Evolutionary conservation across 129 eudicot species (phyloP), one percentile per base, ranked within the genome.

Genomic region (Pseudognaphalium luteoalbum): DNA sequence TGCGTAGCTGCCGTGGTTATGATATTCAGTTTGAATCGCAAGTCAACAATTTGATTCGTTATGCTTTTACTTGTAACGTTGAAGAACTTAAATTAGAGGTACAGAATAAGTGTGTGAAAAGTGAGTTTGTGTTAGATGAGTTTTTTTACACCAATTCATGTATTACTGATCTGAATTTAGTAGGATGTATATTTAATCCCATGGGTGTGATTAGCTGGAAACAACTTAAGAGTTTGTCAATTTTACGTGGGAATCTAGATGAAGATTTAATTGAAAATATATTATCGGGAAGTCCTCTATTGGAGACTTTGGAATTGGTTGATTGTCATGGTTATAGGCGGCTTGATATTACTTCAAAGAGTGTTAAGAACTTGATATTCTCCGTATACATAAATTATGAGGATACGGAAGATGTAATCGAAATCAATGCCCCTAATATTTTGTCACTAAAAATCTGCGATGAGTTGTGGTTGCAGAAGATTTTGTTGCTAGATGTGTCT

Each of bases 301-400:
- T 78, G 71, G 76, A 78, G 4, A 78, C 76, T 4, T 22, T 70
- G 71, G 64, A 10, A 9, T 71, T 78, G 54, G 41, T 28, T 0
- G 1, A 21, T 60, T 78, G 82, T 29, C 22, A 1, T 25, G 66
- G 66, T 9, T 60, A 21, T 60, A 21, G 14, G 34, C 71, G 52
- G 57, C 54, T 78, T 0, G 34, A 78, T 70, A 63, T 70, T n/a
- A 70, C 71, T 10, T 78, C 82, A 1, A 70, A 60, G 57, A 78
- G 82, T 63, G 56, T 78, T 47, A 78, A 47, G 72, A 70, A 47
- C 21, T 70, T 78, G 76, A 71, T 78, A 65, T 70, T 70, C 33
- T 19, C 28, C 47, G 72, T 76, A 15, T 78, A 78, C 30, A 20
- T 7, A 33, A 54, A 16, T 32, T 59, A 20, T 20, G 20, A 30